Percentiles rank a stretch among this genome's conserved stretches.
phyloP scores from a whole-genome alignment of 768 basidiomycete species.

The Leccinum uliginosum region DNA sequence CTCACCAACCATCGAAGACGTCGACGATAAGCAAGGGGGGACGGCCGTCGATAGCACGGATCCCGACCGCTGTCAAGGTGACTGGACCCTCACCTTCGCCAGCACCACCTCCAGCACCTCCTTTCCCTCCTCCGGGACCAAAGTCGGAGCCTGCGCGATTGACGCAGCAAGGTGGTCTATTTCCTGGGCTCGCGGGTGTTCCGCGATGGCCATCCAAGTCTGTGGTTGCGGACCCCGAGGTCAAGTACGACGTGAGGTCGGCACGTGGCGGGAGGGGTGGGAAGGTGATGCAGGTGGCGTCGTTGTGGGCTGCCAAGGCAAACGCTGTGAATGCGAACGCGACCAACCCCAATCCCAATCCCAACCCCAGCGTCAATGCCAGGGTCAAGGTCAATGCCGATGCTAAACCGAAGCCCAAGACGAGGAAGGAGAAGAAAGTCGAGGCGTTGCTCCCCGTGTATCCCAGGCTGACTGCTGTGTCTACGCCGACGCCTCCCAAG shows the following conservation, averaged over 20 bases:
- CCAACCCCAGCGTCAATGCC: not conserved
- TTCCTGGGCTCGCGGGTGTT: not conserved
- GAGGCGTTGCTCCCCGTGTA: constrained; percentile 4
- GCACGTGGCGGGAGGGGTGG: constrained; percentile 77
- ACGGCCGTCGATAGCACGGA: constrained; percentile 4
- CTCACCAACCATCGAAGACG: not conserved
- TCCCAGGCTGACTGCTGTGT: not conserved
- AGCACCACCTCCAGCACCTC: not conserved
- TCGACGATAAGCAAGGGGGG: not conserved
- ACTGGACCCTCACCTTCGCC: not conserved
- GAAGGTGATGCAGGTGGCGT: constrained; percentile 65
- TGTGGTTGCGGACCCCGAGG: constrained; percentile 42
- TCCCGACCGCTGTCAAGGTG: constrained; percentile 13
- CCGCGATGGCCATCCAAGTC: constrained; percentile 33
- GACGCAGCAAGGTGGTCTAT: constrained; percentile 16
- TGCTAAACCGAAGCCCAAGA: not conserved
- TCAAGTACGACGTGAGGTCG: constrained; percentile 69
- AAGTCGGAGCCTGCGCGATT: not conserved
- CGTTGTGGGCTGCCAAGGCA: constrained; percentile 61
- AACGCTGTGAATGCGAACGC: constrained; percentile 16
- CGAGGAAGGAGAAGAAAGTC: not conserved
- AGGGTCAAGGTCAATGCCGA: not conserved
- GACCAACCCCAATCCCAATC: not conserved
- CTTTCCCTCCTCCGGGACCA: constrained; percentile 8
- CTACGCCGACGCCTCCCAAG: constrained; percentile 4